A percentile compares a stretch with the other conserved stretches of the same genome.
Evolutionary conservation across 495 filamentous ascomycete species (phyloP).

Genomic region (Aspergillus biplanus): DNA sequence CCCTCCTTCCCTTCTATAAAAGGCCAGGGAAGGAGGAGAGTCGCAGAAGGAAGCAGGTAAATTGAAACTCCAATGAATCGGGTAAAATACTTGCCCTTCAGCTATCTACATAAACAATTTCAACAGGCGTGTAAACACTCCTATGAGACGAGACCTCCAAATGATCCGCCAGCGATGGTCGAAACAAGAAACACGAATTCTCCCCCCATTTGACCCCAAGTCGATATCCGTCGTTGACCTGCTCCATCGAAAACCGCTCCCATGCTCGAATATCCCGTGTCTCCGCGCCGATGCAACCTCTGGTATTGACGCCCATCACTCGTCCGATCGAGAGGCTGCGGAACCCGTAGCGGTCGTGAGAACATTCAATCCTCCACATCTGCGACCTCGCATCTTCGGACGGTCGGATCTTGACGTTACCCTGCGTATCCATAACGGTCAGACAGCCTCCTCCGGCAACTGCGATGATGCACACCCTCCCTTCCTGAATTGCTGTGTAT

Average conservation of each 20-base stretch:
- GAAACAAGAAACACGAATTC: neutral
- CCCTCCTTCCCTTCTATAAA: too few relatives aligned
- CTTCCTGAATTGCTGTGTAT: neutral
- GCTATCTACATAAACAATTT: neutral
- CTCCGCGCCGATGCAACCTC: neutral
- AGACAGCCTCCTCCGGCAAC: neutral
- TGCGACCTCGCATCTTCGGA: neutral
- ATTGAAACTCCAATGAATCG: too few relatives aligned
- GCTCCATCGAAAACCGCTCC: neutral
- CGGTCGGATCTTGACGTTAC: neutral
- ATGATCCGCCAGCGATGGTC: neutral
- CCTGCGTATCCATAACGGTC: neutral
- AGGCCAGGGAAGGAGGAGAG: too few relatives aligned
- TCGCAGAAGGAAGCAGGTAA: too few relatives aligned
- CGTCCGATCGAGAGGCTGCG: neutral
- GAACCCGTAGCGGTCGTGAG: neutral
- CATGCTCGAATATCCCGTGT: neutral
- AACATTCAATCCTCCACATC: neutral
- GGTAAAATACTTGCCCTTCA: neutral
- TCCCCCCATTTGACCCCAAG: slow-evolving; percentile 1
- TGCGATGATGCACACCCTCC: neutral
- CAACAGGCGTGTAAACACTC: neutral
- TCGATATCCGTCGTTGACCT: neutral
- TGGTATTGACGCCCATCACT: neutral
- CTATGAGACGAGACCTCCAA: neutral